Conservation (phyloP, 2,329 filamentous ascomycete species). For the Plenodomus tracheiphilus region DNA sequence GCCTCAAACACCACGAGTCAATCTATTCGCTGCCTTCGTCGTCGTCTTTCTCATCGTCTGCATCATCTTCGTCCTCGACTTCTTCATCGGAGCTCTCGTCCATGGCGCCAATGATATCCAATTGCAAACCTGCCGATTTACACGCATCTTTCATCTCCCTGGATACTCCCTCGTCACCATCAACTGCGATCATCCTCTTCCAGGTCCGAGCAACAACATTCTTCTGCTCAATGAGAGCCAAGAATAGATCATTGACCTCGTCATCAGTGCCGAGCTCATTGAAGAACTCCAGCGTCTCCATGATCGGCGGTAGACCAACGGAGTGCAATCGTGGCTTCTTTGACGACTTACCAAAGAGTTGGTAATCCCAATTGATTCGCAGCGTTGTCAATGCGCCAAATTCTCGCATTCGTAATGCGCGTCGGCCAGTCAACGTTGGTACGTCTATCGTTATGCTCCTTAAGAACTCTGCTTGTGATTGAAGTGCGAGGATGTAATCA, state of each 20-base stretch:
- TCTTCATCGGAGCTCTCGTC: constrained; percentile 6
- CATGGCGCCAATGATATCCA: constrained; percentile 56
- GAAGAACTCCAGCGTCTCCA: constrained; percentile 37
- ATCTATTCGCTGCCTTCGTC: neutral
- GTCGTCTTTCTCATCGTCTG: neutral
- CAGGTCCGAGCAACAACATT: constrained; percentile 28
- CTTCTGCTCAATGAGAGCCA: constrained; percentile 32
- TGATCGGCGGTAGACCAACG: constrained; percentile 32
- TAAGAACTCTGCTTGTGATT: constrained; percentile 32
- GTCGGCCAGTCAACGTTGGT: constrained; percentile 31
- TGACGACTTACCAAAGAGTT: constrained; percentile 37
- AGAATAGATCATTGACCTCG: constrained; percentile 33
- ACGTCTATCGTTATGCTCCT: constrained; percentile 36
- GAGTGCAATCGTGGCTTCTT: constrained; percentile 38
- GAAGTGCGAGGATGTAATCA: constrained; percentile 35
- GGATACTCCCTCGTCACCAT: constrained; percentile 27
- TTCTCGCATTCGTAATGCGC: constrained; percentile 33
- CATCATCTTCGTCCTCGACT: neutral
- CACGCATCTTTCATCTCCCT: constrained; percentile 29
- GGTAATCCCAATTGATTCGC: constrained; percentile 38
- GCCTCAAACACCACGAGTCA: too few species aligned
- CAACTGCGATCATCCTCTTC: constrained; percentile 30
- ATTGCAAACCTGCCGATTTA: constrained; percentile 19
- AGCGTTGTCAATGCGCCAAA: constrained; percentile 30
- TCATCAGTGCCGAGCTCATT: constrained; percentile 37